phyloP scores from a whole-genome alignment of 2,329 filamentous ascomycete species.

The Xylariales sp. region DNA sequence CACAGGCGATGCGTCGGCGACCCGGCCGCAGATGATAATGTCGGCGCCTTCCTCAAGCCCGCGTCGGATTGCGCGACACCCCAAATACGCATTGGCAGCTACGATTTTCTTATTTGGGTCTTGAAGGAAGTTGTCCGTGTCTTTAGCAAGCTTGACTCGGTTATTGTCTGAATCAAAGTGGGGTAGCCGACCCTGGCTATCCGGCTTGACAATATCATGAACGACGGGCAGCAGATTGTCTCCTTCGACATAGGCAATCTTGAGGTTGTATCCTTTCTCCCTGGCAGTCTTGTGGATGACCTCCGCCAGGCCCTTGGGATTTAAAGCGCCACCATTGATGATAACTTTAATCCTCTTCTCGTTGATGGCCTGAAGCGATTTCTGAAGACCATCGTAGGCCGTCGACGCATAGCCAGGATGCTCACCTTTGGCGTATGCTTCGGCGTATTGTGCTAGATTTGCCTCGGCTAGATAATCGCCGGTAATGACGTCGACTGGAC shows the following conservation, averaged over 20 bases:
- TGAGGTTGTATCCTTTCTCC: slow-evolving; percentile 37
- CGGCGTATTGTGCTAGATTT: slow-evolving; percentile 62
- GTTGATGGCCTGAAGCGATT: slow-evolving; percentile 42
- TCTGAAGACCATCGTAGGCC: slow-evolving; percentile 49
- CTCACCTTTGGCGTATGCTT: slow-evolving; percentile 45
- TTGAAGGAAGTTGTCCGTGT: slow-evolving; percentile 50
- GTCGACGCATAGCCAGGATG: slow-evolving; percentile 53
- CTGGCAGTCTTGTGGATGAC: slow-evolving; percentile 61
- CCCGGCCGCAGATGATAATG: slow-evolving; percentile 62
- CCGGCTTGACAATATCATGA: slow-evolving; percentile 37
- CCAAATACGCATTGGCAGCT: slow-evolving; percentile 63
- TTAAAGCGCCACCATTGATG: slow-evolving; percentile 65
- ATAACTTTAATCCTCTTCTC: slow-evolving; percentile 62
- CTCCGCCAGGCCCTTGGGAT: slow-evolving; percentile 64
- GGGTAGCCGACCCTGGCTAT: slow-evolving; percentile 44
- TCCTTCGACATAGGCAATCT: slow-evolving; percentile 48
- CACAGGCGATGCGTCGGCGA: slow-evolving; percentile 62
- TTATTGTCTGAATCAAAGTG: slow-evolving; percentile 52
- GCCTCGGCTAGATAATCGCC: slow-evolving; percentile 58
- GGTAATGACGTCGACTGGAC: slow-evolving; percentile 55
- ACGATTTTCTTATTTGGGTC: slow-evolving; percentile 50
- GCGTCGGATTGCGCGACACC: slow-evolving; percentile 59
- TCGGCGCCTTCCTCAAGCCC: slow-evolving; percentile 58
- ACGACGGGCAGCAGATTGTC: slow-evolving; percentile 51
- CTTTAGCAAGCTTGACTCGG: slow-evolving; percentile 54